phyloP scores from a whole-genome alignment of 768 basidiomycete species.

The Mycena pura region DNA sequence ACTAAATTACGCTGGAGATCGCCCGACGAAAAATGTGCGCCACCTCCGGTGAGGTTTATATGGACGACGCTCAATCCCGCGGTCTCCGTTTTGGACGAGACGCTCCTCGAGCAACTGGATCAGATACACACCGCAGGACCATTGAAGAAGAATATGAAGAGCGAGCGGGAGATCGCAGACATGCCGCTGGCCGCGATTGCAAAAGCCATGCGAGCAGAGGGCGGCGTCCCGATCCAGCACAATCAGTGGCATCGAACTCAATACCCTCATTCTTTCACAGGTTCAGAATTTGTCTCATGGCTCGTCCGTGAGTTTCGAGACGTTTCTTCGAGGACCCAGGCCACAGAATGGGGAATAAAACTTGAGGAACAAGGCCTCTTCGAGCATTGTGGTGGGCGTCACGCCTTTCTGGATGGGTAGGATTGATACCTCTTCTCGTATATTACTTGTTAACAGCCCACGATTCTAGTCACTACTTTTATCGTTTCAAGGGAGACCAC shows the following conservation, averaged over 20 bases:
- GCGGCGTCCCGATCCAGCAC: conserved; percentile 83
- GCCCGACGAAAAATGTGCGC: conserved; percentile 59
- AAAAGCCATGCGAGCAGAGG: conserved; percentile 86
- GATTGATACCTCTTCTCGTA: conserved; percentile 28
- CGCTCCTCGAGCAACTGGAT: conserved; percentile 81
- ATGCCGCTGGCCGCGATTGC: conserved; percentile 70
- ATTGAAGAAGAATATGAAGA: conserved; percentile 80
- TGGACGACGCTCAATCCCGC: conserved; percentile 87
- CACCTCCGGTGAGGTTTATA: conserved; percentile 75
- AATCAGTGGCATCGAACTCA: conserved; percentile 80
- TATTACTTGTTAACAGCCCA: conserved; percentile 9
- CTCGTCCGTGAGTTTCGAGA: conserved; percentile 91
- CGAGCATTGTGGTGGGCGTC: conserved; percentile 79
- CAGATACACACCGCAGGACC: conserved; percentile 79
- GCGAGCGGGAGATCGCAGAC: conserved; percentile 73
- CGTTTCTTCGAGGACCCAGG: conserved; percentile 83
- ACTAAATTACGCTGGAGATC: conserved; percentile 83
- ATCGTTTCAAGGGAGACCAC: conserved; percentile 81
- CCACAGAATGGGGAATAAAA: conserved; percentile 76
- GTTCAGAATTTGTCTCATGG: conserved; percentile 91
- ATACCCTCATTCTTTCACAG: conserved; percentile 87
- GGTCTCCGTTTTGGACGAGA: conserved; percentile 78
- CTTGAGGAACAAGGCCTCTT: conserved; percentile 85
- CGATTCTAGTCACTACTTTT: conserved; percentile 81
- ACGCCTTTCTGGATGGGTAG: conserved; percentile 89